Base-by-base conservation (phyloP, 1,284 basidiomycete genomes). In the Boletellus sp. region DNA sequence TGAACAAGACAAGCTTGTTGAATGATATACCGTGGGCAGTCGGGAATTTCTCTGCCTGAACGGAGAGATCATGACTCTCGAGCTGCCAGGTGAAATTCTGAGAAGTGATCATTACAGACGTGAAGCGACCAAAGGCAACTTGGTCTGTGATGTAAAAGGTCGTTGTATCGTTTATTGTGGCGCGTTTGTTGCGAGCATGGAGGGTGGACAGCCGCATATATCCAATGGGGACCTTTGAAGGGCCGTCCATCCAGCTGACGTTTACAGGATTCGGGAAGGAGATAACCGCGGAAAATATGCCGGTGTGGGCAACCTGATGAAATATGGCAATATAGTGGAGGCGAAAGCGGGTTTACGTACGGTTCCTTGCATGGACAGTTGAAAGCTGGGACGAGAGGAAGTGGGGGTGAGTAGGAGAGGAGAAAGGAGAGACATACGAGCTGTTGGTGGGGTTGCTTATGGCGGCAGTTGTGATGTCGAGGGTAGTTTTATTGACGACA, bases 81-180 rank as follows among this genome's bases (percentile, higher is more conserved):
- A 91, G 68, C 53, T 77, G 75, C 89, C 89, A 91, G 4, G 83
- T 89, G 61, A 91, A 90, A 53, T 79, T 82, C 39, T 74, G 70
- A 51, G 81, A 76, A 0, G 83, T 89, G 63, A 91, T 86, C 76
- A 91, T 73, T 15, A 72, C 64, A 30, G 67, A 65, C 5, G 83
- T 75, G 63, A 88, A 88, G 24, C 65, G 69, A 52, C 77, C 78
- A 59, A 87, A 87, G 10, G 78, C 77, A 28, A 62, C 64, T 60
- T 79, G 67, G 58, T 87, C 73, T 0, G 62, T 61, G 58, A 88
- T 82, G 13, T 63, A 69, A 66, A 88, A 87, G 2, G 66, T 70
- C 1, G 76, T 79, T 0, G 72, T 79, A 58, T 85, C 78, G 63
- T 86, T 76, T 59, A 88, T 74, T 16, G 67, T 71, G 2, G 84